Evolutionary conservation across 257 asterid species (phyloP).

Genomic region (Knoxia roxburghii): DNA sequence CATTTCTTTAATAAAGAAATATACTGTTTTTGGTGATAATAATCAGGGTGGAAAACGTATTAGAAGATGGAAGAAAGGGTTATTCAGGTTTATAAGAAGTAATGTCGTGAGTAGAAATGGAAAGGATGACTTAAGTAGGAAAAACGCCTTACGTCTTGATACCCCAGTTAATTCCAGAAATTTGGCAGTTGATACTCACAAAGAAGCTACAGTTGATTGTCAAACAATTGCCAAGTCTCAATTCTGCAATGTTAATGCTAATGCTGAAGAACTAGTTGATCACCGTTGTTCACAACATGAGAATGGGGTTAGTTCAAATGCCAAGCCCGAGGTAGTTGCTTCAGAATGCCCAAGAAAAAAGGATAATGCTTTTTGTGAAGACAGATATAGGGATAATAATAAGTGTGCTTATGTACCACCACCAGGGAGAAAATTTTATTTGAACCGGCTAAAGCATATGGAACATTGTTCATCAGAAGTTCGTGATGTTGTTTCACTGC

Average conservation of each 20-base stretch:
- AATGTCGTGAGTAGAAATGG: slow-evolving; percentile 13
- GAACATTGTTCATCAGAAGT: slow-evolving; percentile 32
- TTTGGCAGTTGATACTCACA: slow-evolving; percentile 14
- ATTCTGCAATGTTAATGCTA: slow-evolving; percentile 19
- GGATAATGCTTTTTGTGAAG: slow-evolving; percentile 24
- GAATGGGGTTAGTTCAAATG: slow-evolving; percentile 18
- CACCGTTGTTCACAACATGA: slow-evolving; percentile 18
- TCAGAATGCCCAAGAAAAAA: slow-evolving; percentile 15
- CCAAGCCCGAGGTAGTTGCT: slow-evolving; percentile 17
- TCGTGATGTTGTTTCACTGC: slow-evolving; percentile 55
- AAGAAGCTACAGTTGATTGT: slow-evolving; percentile 26
- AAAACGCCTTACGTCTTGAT: slow-evolving; percentile 39
- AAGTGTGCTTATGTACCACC: slow-evolving; percentile 33
- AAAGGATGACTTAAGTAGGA: slow-evolving; percentile 16
- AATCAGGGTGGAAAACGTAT: slow-evolving; percentile 17
- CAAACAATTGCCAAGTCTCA: slow-evolving; percentile 19
- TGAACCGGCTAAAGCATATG: slow-evolving; percentile 55
- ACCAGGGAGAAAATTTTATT: slow-evolving; percentile 69
- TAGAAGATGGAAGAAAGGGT: slow-evolving; percentile 20
- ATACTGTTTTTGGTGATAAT: slow-evolving; percentile 21
- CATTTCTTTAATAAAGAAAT: slow-evolving; percentile 39
- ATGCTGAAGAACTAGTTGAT: slow-evolving; percentile 21
- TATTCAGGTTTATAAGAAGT: slow-evolving; percentile 16
- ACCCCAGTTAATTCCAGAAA: slow-evolving; percentile 25
- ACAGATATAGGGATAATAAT: slow-evolving; percentile 22